A percentile compares a stretch with the other conserved stretches of the same genome.
These are phyloP conservation scores for Thecamonas trahens DNA, from an alignment of 78 protist genomes.

Conservation along the genomic window DNA sequence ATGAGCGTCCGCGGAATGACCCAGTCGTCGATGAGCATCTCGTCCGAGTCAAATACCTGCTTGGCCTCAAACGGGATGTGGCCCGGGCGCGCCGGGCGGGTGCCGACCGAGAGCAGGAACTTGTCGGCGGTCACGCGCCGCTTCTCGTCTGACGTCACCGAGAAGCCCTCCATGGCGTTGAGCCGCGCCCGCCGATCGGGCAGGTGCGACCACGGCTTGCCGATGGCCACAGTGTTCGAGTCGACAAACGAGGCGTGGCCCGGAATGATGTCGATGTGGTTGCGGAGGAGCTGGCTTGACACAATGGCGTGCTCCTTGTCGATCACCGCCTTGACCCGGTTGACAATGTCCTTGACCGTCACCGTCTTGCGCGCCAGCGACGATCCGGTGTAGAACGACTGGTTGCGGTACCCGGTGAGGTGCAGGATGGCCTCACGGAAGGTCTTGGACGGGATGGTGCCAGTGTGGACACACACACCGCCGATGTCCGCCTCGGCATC, in stretches of 20 bases:
- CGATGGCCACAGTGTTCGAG: neutral
- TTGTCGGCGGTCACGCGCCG: neutral
- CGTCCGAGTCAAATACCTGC: neutral
- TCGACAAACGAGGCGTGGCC: neutral
- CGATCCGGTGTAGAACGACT: slow-evolving; percentile 1
- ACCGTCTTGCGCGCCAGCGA: neutral
- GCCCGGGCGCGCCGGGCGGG: neutral
- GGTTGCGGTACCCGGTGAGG: slow-evolving; percentile 7
- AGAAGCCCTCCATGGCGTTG: no score
- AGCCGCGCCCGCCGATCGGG: no score
- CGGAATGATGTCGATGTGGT: neutral
- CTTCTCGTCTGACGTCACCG: no score
- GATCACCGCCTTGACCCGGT: neutral
- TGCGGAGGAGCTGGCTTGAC: neutral
- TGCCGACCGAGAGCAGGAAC: neutral
- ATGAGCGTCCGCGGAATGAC: neutral
- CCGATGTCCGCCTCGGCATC: slow-evolving; percentile 1
- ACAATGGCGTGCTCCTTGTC: neutral
- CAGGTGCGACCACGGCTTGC: no score
- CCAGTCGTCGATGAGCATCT: neutral
- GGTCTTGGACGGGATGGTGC: slow-evolving; percentile 14
- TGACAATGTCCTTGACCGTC: slow-evolving; percentile 3
- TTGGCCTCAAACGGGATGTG: neutral
- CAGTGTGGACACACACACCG: slow-evolving; percentile 13
- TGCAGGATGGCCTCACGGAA: slow-evolving; percentile 13